Conservation (phyloP, 2,329 filamentous ascomycete genomes). For the Neophaeococcomyces mojaviensis region DNA sequence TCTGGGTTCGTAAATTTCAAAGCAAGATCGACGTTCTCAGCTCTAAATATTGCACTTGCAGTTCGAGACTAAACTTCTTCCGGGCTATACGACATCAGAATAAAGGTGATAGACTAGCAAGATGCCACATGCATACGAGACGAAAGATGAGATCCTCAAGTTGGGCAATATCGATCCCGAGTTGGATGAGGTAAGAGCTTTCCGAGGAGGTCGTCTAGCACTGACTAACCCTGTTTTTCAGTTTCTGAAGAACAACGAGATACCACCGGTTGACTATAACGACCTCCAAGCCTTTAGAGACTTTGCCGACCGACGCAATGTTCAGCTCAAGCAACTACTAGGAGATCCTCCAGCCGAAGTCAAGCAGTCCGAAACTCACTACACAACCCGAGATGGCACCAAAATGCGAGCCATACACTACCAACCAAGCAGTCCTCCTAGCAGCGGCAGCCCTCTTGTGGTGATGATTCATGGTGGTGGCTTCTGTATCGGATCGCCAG, state of each 20-base stretch:
- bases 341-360: slow-evolving; percentile 16
- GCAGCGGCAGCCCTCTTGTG: slow-evolving; percentile 4
- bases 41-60: too few relatives aligned
- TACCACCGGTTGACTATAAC: slow-evolving; percentile 16
- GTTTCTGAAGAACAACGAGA: slow-evolving; percentile 18
- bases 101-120: background rate
- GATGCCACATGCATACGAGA: slow-evolving; percentile 4
- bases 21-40: too few relatives aligned
- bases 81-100: too few relatives aligned
- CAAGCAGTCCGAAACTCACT: slow-evolving; percentile 19
- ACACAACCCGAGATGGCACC: slow-evolving; percentile 22
- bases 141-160: slow-evolving; percentile 22
- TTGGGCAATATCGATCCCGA: slow-evolving; percentile 27
- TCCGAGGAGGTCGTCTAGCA: background rate
- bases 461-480: slow-evolving; percentile 25
- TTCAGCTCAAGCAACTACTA: slow-evolving; percentile 10
- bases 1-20: too few relatives aligned
- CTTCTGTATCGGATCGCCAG: slow-evolving; percentile 23
- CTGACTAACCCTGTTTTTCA: slow-evolving; percentile 3
- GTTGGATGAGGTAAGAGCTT: slow-evolving; percentile 24
- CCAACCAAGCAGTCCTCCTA: slow-evolving; percentile 13
- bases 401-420: slow-evolving; percentile 22
- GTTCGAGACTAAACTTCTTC: too few relatives aligned
- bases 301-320: slow-evolving; percentile 16
- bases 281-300: slow-evolving; percentile 16